These are phyloP conservation scores for Termitomyces sp. DNA, from an alignment of 768 basidiomycete species.

Conservation along the genomic window DNA sequence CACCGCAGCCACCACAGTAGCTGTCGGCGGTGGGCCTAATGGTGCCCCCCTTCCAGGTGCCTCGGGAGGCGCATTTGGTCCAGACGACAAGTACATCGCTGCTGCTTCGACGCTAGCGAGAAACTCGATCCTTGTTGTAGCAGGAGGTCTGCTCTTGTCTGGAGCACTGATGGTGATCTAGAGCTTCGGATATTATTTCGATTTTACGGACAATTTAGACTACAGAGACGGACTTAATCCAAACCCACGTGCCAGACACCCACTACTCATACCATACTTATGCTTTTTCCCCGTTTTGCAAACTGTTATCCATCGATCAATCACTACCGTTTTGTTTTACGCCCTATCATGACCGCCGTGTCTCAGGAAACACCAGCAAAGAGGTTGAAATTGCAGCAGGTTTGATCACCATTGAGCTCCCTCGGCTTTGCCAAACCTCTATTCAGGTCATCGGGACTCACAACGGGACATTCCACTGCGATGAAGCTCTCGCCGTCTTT, in stretches of 20 bases:
- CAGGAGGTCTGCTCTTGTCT: constrained; percentile 42
- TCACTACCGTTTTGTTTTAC: neutral
- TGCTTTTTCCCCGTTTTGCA: neutral
- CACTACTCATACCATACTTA: neutral
- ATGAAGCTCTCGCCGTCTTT: constrained; percentile 93
- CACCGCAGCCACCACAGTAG: constrained; percentile 51
- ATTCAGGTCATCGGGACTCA: constrained; percentile 85
- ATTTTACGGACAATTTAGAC: constrained; percentile 10
- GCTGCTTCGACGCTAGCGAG: constrained; percentile 41
- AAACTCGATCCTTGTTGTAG: constrained; percentile 37
- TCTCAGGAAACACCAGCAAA: constrained; percentile 23
- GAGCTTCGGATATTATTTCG: constrained; percentile 3
- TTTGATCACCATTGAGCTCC: neutral
- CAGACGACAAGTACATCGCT: constrained; percentile 60
- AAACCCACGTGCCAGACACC: constrained; percentile 7
- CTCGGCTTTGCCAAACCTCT: neutral
- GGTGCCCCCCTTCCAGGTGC: constrained; percentile 62
- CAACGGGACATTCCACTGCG: constrained; percentile 94
- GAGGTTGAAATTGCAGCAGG: constrained; percentile 35
- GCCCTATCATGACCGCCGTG: constrained; percentile 13
- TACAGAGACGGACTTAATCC: constrained; percentile 3
- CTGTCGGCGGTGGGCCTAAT: constrained; percentile 45
- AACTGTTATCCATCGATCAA: neutral
- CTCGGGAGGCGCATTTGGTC: constrained; percentile 54
- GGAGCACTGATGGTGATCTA: constrained; percentile 43